These are phyloP conservation scores for Trichosporon inkin DNA, from an alignment of 1,284 basidiomycete species.

Conservation along the genomic window DNA sequence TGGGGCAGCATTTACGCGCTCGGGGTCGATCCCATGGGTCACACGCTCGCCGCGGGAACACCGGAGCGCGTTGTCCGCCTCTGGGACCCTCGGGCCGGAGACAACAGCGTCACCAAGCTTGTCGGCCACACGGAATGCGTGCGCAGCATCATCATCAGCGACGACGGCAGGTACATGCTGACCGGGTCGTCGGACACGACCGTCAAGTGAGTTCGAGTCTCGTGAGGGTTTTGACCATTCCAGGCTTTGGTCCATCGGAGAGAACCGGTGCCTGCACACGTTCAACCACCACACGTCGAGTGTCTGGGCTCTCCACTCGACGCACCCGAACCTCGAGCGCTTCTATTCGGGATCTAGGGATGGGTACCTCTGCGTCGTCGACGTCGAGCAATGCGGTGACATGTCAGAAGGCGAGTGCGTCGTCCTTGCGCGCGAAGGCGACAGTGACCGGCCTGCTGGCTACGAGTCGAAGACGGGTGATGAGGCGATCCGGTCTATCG, in stretches of 20 bases:
- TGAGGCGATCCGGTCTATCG: slow-evolving; percentile 77
- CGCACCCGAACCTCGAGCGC: slow-evolving; percentile 78
- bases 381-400: slow-evolving; percentile 75
- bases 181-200: slow-evolving; percentile 84
- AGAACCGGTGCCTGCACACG: slow-evolving; percentile 87
- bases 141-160: slow-evolving; percentile 76
- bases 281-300: slow-evolving; percentile 94
- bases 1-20: slow-evolving; percentile 77
- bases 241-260: slow-evolving; percentile 88
- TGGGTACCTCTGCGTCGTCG: slow-evolving; percentile 83
- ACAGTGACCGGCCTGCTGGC: slow-evolving; percentile 27
- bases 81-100: slow-evolving; percentile 79
- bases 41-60: slow-evolving; percentile 77
- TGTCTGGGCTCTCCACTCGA: slow-evolving; percentile 87
- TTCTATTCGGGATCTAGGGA: slow-evolving; percentile 96
- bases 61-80: slow-evolving; percentile 84
- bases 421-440: slow-evolving; percentile 67
- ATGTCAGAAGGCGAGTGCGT: slow-evolving; percentile 84
- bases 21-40: slow-evolving; percentile 72
- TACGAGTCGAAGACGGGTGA: slow-evolving; percentile 51
- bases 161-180: slow-evolving; percentile 84
- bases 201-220: slow-evolving; percentile 43
- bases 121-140: slow-evolving; percentile 98
- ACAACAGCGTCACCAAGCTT: slow-evolving; percentile 62
- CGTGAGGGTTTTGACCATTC: slow-evolving; percentile 35